Evolutionary conservation across 2,329 filamentous ascomycete genomes (phyloP).

Genomic region (Ascochyta rabiei): DNA sequence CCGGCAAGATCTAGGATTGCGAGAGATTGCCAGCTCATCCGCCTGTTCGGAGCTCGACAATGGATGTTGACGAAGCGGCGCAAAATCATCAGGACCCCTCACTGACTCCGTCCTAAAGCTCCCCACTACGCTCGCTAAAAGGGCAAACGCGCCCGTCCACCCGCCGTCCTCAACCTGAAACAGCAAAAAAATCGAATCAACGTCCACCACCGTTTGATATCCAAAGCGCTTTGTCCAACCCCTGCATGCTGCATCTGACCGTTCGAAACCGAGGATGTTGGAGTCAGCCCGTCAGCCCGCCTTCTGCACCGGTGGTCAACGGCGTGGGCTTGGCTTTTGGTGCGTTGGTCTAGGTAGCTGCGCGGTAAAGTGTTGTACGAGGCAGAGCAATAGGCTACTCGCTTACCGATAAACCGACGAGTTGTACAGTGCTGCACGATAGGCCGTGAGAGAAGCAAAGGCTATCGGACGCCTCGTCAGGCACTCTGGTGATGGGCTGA

Average conservation of each 20-base stretch:
- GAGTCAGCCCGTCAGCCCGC: not conserved
- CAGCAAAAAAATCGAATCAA: conserved; percentile 15
- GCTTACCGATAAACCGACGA: not conserved
- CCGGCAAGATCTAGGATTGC: not conserved
- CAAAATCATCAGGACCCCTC: conserved; percentile 7
- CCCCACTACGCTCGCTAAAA: conserved; percentile 3
- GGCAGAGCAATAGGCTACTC: conserved; percentile 12
- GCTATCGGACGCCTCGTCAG: conserved; percentile 1
- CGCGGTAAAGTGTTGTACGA: conserved; percentile 8
- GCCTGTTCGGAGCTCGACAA: not conserved
- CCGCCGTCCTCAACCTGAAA: conserved; percentile 13
- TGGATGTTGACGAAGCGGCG: not conserved
- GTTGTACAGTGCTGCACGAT: not conserved
- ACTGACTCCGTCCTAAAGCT: not conserved
- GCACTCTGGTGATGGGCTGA: not conserved
- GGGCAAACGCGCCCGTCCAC: not conserved
- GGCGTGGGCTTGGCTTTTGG: conserved; percentile 6
- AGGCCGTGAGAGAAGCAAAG: not conserved
- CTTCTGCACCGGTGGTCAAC: not conserved
- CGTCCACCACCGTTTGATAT: conserved; percentile 12
- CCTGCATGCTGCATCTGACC: conserved; percentile 15
- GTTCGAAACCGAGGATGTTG: not conserved
- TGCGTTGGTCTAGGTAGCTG: not conserved
- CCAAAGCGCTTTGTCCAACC: conserved; percentile 8
- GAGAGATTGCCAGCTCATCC: not conserved